phyloP scores from a whole-genome alignment of 2,329 filamentous ascomycete species.

The Pseudogymnoascus sp. region DNA sequence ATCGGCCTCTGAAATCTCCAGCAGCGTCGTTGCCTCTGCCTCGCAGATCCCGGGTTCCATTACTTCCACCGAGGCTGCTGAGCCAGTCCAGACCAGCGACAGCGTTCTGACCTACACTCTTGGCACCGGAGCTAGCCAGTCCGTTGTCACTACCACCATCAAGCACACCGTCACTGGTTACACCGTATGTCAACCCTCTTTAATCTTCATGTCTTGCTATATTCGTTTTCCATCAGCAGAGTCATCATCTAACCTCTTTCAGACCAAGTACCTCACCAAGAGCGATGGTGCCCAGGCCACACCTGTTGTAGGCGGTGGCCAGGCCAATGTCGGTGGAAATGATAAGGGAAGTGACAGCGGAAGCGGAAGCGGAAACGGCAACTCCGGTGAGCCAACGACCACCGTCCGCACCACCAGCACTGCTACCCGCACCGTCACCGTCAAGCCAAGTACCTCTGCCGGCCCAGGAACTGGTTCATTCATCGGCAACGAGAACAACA shows the following conservation, averaged over 20 bases:
- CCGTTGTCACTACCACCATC: constrained; percentile 1
- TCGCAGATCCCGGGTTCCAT: background rate
- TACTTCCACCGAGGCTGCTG: background rate
- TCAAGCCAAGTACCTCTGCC: background rate
- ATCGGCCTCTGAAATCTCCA: background rate
- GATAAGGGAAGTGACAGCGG: background rate
- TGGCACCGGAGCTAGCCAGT: background rate
- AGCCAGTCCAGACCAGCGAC: constrained; percentile 1
- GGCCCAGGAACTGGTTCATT: background rate
- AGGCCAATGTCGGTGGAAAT: background rate
- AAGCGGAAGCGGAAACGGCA: background rate
- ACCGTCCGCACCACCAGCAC: background rate
- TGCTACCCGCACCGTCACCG: background rate
- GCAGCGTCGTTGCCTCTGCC: background rate
- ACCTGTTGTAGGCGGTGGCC: background rate
- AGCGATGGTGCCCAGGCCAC: background rate
- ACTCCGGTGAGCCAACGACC: background rate
- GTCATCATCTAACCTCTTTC: background rate
- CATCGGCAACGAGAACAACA: background rate
- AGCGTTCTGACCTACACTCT: constrained; percentile 3
- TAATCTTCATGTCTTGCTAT: background rate
- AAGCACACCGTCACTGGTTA: background rate
- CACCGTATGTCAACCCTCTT: background rate
- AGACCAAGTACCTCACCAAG: constrained; percentile 3
- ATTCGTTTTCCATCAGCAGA: background rate